Evolutionary conservation across 2,329 filamentous ascomycete species (phyloP).

Genomic region (Fusarium nurragi): DNA sequence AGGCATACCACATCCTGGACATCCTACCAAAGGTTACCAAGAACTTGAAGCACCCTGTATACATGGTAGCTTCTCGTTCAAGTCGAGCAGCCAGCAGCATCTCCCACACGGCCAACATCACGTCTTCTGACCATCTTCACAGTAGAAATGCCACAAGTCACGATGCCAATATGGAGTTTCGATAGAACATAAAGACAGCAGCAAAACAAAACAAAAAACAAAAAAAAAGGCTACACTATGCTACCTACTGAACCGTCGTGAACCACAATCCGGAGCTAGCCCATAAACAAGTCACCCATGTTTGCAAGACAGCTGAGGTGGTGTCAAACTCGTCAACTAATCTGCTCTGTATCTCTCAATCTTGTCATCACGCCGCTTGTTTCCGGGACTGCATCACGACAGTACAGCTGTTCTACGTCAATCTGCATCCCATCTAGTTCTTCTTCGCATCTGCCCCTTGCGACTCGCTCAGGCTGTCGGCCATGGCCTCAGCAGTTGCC

Average conservation of each 20-base stretch:
- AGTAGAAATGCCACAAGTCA: not conserved
- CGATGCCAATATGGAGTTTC: not conserved
- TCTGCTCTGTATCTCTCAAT: conserved; percentile 10
- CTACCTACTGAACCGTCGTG: conserved; percentile 31
- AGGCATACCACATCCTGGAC: too few species aligned
- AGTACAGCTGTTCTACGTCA: not conserved
- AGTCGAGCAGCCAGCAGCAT: not conserved
- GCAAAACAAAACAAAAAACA: too few species aligned
- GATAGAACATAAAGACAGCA: conserved; percentile 4
- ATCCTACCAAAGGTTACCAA: not conserved
- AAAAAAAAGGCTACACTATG: conserved; percentile 41
- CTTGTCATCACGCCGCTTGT: not conserved
- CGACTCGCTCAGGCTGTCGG: conserved; percentile 60
- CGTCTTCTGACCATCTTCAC: too few species aligned
- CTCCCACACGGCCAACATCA: not conserved
- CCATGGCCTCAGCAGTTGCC: conserved; percentile 70
- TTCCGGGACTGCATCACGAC: not conserved
- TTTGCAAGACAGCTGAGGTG: conserved; percentile 4
- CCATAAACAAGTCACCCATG: conserved; percentile 24
- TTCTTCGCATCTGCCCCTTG: conserved; percentile 51
- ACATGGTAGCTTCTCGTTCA: not conserved
- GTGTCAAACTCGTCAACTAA: conserved; percentile 18
- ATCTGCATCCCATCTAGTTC: conserved; percentile 38
- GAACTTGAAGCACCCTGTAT: not conserved
- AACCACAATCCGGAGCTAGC: conserved; percentile 16